Conservation (phyloP, 345 rosid genomes). For the Theobroma cacao region DNA sequence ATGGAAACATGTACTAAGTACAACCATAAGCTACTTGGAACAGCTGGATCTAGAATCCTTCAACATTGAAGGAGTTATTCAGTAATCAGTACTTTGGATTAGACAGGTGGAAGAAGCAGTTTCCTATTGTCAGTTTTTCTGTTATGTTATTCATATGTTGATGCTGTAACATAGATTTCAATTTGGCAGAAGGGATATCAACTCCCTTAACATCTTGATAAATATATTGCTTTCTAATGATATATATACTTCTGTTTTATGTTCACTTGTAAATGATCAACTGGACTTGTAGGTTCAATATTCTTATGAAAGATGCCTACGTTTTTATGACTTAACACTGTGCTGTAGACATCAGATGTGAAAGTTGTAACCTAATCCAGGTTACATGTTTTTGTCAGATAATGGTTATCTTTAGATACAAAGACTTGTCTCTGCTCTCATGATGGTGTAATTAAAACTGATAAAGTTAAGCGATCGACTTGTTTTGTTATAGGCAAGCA, state of each 20-base stretch:
- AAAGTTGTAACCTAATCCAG: not conserved
- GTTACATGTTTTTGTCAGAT: not conserved
- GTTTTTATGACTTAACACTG: not conserved
- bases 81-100: not conserved
- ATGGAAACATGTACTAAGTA: not conserved
- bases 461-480: not conserved
- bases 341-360: not conserved
- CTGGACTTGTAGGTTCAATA: not conserved
- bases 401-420: not conserved
- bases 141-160: not conserved
- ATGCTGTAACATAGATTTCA: not conserved
- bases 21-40: not conserved
- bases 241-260: not conserved
- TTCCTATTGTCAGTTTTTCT: not conserved
- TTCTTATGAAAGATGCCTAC: not conserved
- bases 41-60: not conserved
- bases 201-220: not conserved
- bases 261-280: not conserved
- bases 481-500: not conserved
- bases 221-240: not conserved
- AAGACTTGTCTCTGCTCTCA: not conserved
- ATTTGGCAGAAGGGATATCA: not conserved
- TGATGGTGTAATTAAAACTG: constrained; percentile 2
- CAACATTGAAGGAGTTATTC: not conserved
- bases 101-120: not conserved